Base-by-base conservation (phyloP, 495 filamentous ascomycete species). In the Eremomyces bilateralis region DNA sequence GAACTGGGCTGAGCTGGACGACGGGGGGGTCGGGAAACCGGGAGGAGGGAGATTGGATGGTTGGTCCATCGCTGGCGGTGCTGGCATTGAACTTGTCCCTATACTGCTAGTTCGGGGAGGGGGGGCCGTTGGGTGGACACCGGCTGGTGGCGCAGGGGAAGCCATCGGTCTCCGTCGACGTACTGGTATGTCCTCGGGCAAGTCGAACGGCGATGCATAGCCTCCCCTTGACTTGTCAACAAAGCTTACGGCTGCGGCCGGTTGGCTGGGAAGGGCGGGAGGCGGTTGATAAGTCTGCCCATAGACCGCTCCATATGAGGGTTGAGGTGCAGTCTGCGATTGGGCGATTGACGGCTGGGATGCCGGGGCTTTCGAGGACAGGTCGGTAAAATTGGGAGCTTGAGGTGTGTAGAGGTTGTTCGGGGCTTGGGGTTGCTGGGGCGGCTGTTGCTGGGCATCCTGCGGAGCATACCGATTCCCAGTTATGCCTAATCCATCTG, bases 151-250 rank as follows among this genome's bases (percentile, higher is more conserved):
- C 52, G 31, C 47, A 53, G 34, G 57, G 28, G 58, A 58, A 33
- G 52, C 53, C 36, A 56, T 65, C 31, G 52, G 50, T 36, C 66
- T 54, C 57, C 69, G 70, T 54, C 67, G 65, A 20, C 75, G 74
- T 35, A 69, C 68, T 13, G 73, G 63, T 12, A 94, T 63, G 31
- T 92, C 85, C 55, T 90, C 80, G 2, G 88, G 88, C 3, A 97
- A 65, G 53, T 97, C 88, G 44, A 92, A 97, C 3, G 88, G 88
- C 17, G 83, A 93, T 20, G 70, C 65, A 49, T 95, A 97, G 6
- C 85, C 84, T 28, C 82, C 73, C 51, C 90, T 95, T 4, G 78
- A 58, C 42, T 83, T 85, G 47, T 82, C 75, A 3, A 68, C 78
- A 52, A 91, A 97, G 48, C 85, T 94, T 40, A 77, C 61, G 0